Evolutionary conservation across 2,329 filamentous ascomycete genomes (phyloP).

Genomic region (Ceratocystis cubensis): DNA sequence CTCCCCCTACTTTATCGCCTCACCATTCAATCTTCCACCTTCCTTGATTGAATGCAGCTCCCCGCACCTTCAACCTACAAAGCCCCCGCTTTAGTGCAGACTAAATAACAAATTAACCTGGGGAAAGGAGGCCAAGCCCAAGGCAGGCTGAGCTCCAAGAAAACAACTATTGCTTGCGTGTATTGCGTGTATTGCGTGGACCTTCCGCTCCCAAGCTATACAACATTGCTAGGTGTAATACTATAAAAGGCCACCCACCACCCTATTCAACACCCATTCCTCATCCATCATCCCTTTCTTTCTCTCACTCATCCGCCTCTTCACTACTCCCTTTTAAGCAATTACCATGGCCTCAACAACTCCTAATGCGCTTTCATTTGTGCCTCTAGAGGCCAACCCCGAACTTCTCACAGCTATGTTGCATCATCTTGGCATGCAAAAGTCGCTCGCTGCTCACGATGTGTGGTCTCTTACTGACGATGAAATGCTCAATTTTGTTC

Average conservation of each 20-base stretch:
- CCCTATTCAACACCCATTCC: neutral
- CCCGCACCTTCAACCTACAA: neutral
- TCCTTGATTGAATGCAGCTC: neutral
- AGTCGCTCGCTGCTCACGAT: slow-evolving; percentile 69
- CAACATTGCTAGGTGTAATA: neutral
- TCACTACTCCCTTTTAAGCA: neutral
- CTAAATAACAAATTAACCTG: neutral
- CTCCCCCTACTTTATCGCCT: no score
- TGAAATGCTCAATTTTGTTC: slow-evolving; percentile 72
- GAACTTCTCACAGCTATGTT: slow-evolving; percentile 76
- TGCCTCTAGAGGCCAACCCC: slow-evolving; percentile 62
- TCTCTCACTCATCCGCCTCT: neutral
- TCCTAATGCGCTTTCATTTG: slow-evolving; percentile 30
- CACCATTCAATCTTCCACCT: neutral
- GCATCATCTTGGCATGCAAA: slow-evolving; percentile 70
- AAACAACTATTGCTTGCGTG: neutral
- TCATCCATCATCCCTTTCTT: neutral
- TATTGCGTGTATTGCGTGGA: neutral
- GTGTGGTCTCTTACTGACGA: slow-evolving; percentile 84
- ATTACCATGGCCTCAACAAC: slow-evolving; percentile 12
- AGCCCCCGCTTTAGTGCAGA: slow-evolving; percentile 3
- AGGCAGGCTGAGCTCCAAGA: neutral
- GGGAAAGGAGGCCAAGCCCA: neutral
- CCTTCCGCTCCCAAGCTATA: neutral
- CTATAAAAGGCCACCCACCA: neutral